Evolutionary conservation across 2,329 filamentous ascomycete species (phyloP).

Genomic region (Nemania sp.): DNA sequence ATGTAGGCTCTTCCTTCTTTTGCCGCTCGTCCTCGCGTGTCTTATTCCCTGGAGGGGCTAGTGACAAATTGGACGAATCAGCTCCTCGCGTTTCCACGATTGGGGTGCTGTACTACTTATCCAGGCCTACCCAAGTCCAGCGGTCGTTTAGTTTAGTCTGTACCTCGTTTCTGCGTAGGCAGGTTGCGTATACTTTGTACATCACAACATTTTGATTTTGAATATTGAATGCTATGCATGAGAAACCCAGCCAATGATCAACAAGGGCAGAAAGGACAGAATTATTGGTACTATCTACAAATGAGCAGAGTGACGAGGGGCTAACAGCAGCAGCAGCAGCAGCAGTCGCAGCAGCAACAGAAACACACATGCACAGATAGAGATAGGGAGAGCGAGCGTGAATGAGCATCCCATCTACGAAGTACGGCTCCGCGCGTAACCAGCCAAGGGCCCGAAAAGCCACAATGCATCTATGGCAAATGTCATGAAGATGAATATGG

Average conservation of each 20-base stretch:
- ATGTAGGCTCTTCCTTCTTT: constrained; percentile 1
- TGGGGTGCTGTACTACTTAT: no score
- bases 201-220: no score
- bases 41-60: not conserved
- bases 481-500: constrained; percentile 8
- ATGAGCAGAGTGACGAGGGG: not conserved
- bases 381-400: not conserved
- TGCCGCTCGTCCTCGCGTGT: constrained; percentile 7
- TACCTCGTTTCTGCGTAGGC: no score
- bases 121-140: no score
- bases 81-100: not conserved
- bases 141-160: no score
- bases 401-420: constrained; percentile 3
- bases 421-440: constrained; percentile 5
- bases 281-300: not conserved
- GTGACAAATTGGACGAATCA: no score
- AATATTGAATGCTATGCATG: no score
- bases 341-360: not conserved
- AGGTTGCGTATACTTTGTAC: no score
- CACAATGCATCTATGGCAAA: not conserved
- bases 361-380: not conserved
- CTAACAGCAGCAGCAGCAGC: not conserved
- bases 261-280: not conserved
- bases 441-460: constrained; percentile 3
- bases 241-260: no score